Conservation (phyloP, 768 basidiomycete species). For the Baorangia bicolor region DNA sequence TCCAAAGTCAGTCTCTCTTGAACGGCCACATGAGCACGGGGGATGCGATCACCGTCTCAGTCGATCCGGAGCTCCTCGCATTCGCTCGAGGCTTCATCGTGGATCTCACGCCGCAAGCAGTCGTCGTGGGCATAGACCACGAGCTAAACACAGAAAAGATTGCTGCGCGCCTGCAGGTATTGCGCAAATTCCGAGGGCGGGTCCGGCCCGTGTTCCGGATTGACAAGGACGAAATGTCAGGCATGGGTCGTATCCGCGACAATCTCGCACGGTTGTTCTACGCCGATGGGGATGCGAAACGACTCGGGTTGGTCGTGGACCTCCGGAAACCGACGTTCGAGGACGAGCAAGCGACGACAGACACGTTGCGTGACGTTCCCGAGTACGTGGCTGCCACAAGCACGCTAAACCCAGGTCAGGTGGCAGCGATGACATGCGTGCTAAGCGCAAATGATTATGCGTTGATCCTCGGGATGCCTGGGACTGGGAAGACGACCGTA, state of each 20-base stretch:
- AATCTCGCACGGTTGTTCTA: conserved; percentile 92
- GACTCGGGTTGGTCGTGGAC: conserved; percentile 80
- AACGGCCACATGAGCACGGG: conserved; percentile 77
- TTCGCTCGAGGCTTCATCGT: conserved; percentile 82
- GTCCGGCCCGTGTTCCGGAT: conserved; percentile 63
- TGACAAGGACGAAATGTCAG: conserved; percentile 91
- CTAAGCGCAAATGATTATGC: conserved; percentile 86
- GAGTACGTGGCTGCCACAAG: conserved; percentile 34
- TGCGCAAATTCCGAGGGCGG: conserved; percentile 15
- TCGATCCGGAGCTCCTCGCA: conserved; percentile 84
- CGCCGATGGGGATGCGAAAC: conserved; percentile 63
- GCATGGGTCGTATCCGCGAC: conserved; percentile 85
- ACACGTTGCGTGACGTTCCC: conserved; percentile 20
- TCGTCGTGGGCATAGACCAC: conserved; percentile 84
- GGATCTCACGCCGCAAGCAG: conserved; percentile 57
- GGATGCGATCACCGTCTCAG: conserved; percentile 84
- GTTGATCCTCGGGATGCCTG: conserved; percentile 95
- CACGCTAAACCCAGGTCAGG: conserved; percentile 70
- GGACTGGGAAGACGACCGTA: conserved; percentile 96
- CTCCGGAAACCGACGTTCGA: conserved; percentile 67
- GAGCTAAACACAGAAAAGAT: conserved; percentile 55
- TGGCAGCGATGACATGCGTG: conserved; percentile 67
- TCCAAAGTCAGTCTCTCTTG: conserved; percentile 42
- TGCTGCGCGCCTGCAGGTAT: conserved; percentile 35
- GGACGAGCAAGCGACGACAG: conserved; percentile 21